phyloP scores from a whole-genome alignment of 208 protist species.

The Trypanosoma platydactyli region DNA sequence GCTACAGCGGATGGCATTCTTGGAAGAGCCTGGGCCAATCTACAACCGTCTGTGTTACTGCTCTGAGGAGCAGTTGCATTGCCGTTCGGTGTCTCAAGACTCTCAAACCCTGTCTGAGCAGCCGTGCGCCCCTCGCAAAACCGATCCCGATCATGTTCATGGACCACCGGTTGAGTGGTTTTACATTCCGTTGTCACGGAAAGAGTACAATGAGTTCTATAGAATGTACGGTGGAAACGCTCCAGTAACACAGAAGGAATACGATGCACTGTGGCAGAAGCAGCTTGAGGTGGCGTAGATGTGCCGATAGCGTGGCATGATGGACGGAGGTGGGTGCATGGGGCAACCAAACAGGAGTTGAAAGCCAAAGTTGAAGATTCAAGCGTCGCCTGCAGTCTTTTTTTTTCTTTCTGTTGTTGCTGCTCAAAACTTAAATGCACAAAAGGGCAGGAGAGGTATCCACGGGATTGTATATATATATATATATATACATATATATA shows the following conservation, averaged over 20 bases:
- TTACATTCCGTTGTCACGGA: conserved; percentile 58
- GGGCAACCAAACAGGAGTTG: not conserved
- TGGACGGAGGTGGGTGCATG: too few relatives aligned
- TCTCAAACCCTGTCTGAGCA: conserved; percentile 15
- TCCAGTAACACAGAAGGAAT: conserved; percentile 42
- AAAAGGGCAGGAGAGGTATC: conserved; percentile 1
- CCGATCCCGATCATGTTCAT: conserved; percentile 41
- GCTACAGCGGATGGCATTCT: conserved; percentile 78
- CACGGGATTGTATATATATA: conserved; percentile 11
- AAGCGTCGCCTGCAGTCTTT: too few relatives aligned
- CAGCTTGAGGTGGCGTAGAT: conserved; percentile 30
- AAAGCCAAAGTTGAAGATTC: not conserved
- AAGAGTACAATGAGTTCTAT: conserved; percentile 72
- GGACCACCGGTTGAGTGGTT: conserved; percentile 69
- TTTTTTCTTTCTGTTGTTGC: too few relatives aligned
- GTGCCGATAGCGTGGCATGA: too few relatives aligned
- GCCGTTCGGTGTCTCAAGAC: conserved; percentile 14
- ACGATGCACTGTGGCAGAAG: conserved; percentile 32
- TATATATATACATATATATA: too few relatives aligned
- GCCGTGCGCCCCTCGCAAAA: not conserved
- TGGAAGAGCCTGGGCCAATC: conserved; percentile 81
- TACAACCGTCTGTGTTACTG: conserved; percentile 81
- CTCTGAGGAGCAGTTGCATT: conserved; percentile 21
- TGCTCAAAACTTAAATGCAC: too few relatives aligned
- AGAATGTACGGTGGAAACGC: conserved; percentile 66